These are phyloP conservation scores for Phyllosticta citrichinensis DNA, from an alignment of 2,329 filamentous ascomycete species.

Conservation along the genomic window DNA sequence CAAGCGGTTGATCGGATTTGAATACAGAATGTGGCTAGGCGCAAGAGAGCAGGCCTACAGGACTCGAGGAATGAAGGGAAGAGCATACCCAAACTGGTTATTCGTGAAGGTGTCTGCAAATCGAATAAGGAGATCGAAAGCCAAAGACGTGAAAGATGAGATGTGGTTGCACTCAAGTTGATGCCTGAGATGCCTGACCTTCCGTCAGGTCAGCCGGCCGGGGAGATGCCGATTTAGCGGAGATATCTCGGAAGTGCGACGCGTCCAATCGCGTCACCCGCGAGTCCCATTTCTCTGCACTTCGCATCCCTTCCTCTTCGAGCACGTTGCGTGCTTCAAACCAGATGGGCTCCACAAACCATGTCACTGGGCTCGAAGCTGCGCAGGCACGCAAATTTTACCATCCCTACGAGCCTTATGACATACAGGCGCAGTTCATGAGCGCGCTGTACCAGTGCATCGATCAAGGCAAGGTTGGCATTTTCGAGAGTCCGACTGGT, in stretches of 20 bases:
- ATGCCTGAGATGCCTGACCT: too few relatives aligned
- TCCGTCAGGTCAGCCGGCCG: too few relatives aligned
- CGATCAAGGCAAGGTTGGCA: conserved; percentile 69
- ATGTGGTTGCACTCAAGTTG: too few relatives aligned
- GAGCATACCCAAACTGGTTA: too few relatives aligned
- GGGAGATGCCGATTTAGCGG: background rate
- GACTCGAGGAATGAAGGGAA: too few relatives aligned
- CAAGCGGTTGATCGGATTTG: too few relatives aligned
- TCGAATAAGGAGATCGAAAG: too few relatives aligned
- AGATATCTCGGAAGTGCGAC: background rate
- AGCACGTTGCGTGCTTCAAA: background rate
- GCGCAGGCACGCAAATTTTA: conserved; percentile 54
- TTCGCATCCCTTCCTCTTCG: background rate
- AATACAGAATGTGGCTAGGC: too few relatives aligned
- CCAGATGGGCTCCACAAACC: background rate
- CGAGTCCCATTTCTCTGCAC: background rate
- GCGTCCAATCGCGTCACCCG: background rate
- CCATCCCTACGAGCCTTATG: conserved; percentile 79
- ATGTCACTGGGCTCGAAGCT: background rate
- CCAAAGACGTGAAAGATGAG: too few relatives aligned
- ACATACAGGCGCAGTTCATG: conserved; percentile 86
- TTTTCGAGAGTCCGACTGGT: conserved; percentile 90
- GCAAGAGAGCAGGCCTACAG: too few relatives aligned
- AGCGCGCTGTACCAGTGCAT: conserved; percentile 68
- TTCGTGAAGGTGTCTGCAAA: too few relatives aligned